Evolutionary conservation across 2,329 filamentous ascomycete genomes (phyloP), one percentile per base, ranked within the genome.

Genomic region (Polychaeton citri): DNA sequence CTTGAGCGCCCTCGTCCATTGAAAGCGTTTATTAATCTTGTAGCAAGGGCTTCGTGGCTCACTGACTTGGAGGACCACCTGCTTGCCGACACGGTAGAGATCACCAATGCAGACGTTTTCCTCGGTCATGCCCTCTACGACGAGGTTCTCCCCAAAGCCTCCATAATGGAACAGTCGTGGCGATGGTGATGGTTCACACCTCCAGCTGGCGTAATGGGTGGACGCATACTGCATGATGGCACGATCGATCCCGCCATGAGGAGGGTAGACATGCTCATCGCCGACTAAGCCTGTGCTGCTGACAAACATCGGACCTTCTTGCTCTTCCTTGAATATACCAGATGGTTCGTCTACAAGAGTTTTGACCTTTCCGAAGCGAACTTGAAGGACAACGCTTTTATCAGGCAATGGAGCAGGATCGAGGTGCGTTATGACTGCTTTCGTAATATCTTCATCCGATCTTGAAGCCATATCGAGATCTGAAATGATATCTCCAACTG

Each of bases 81-180:
- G 58, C 5, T 62, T 52, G 1, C 65, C 46, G 6, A 76, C 59
- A 0, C 62, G 57, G 18, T 71, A 57, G 10, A 72, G 53, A 44
- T 79, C 74, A 28, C 74, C 74, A 35, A 78, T 72, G 55, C 73
- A 77, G 3, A 77, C 63, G 47, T 77, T 79, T 18, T 70, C 61
- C 55, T 79, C 74, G 44, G 74, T 76, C 64, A 76, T 69, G 30
- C 58, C 57, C 10, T 59, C 57, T 1, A 64, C 66, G 10, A 76
- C 70, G 8, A 77, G 60, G 44, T 78, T 77, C 54, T 78, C 74
- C 7, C 73, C 73, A 42, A 76, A 77, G 1, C 63, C 71, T 2
- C 74, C 74, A 0, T 67, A 63, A 3, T 59, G 48, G 40, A 76
- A 76, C 2, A 58, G 57, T 2, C 62, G 53, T 1, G 64, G 60